These are phyloP conservation scores for Apocynum venetum DNA, from an alignment of 257 asterid species.

Conservation along the genomic window DNA sequence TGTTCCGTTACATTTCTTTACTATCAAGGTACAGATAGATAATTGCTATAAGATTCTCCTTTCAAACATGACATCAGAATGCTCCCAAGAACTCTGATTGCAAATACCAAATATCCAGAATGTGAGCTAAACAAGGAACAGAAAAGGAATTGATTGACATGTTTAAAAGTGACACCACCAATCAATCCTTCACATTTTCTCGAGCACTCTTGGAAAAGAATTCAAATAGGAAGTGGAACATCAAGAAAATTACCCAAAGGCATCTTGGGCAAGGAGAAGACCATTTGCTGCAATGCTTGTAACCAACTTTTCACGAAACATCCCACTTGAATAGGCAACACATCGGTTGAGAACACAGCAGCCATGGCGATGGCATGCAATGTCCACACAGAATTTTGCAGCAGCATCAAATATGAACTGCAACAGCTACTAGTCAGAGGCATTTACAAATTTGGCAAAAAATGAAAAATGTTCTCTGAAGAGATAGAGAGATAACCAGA, in stretches of 20 bases:
- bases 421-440: constrained; percentile 5
- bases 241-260: constrained; percentile 59
- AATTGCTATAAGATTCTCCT: no score
- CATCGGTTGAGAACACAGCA: constrained; percentile 45
- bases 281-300: constrained; percentile 58
- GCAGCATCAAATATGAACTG: constrained; percentile 42
- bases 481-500: background rate
- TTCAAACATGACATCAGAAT: background rate
- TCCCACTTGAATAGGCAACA: constrained; percentile 52
- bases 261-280: constrained; percentile 81
- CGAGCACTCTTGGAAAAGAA: background rate
- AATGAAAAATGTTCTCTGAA: background rate
- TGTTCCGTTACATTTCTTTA: no score
- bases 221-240: background rate
- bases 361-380: constrained; percentile 45
- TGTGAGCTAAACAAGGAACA: background rate
- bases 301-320: constrained; percentile 53
- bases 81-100: background rate
- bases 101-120: background rate
- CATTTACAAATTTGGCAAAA: background rate
- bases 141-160: background rate
- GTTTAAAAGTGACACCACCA: background rate
- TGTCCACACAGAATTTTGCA: constrained; percentile 30
- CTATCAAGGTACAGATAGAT: no score
- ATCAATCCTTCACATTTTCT: background rate